Evolutionary conservation across 768 basidiomycete species (phyloP), one percentile per base, ranked within the genome.

Genomic region (Tricholomella constricta): DNA sequence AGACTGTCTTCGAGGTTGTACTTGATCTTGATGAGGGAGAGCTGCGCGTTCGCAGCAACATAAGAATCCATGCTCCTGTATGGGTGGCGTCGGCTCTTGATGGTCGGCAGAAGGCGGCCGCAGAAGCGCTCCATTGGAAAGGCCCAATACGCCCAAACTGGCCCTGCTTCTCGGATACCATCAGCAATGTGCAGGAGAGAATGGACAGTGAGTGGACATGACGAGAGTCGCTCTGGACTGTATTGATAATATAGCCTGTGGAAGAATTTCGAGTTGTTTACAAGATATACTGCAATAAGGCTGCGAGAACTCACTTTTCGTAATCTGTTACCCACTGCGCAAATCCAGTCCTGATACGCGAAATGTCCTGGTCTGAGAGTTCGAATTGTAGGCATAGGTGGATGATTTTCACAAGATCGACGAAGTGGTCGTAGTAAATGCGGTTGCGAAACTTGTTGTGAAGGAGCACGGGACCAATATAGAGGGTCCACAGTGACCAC

Each of bases 111-210:
- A 3, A 78, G 53, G 2, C 17, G 23, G 0, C 72, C 68, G 51
- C 75, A 76, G 50, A 67, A 73, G 3, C 70, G 59, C 52, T 77
- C 75, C 65, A 73, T 73, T 0, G 66, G 61, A 58, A 75, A 76
- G 8, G 71, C 63, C 74, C 74, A 73, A 41, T 65, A 69, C 1
- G 59, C 53, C 70, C 72, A 75, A 10, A 73, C 70, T 9, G 72
- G 75, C 1, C 73, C 72, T n/a, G 47, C 51, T 15, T 46, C 51
- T 34, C 61, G 47, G 19, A 77, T 73, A n/a, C 58, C 48, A 34
- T 67, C 56, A 9, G 65, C 67, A 50, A 73, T 55, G 47, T 74
- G 71, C 9, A 73, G 62, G 6, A 76, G 37, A 22, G 62, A 67
- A 48, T 73, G 72, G 11, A 73, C 57, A 0, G 71, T 69, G 1